Percentiles rank a stretch among this genome's conserved stretches.
Conservation (phyloP, 176 grass and related monocot species). For the Melocanna baccifera region DNA sequence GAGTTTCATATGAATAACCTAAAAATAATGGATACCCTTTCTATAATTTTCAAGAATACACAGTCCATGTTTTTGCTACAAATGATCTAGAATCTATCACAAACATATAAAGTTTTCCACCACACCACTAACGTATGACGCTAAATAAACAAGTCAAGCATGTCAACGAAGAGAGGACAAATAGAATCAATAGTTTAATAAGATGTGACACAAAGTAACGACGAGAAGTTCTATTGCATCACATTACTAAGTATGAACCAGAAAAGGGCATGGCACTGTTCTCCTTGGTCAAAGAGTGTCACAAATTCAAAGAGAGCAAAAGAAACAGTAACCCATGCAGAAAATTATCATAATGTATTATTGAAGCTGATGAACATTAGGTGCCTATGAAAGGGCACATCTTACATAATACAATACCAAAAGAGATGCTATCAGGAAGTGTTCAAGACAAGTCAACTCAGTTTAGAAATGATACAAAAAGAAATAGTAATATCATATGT, state of each 20-base stretch:
- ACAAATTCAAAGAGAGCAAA: not conserved
- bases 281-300: not conserved
- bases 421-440: not conserved
- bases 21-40: not conserved
- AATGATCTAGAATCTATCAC: not conserved
- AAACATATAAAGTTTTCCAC: not conserved
- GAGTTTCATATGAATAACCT: not conserved
- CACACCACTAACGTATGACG: not conserved
- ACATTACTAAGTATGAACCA: not conserved
- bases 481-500: not conserved
- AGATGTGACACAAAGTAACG: not conserved
- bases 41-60: not conserved
- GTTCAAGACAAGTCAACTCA: not conserved
- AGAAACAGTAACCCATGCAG: not conserved
- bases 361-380: not conserved
- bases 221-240: not conserved
- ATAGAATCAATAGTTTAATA: not conserved
- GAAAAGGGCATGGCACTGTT: not conserved
- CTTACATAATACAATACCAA: not conserved
- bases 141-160: not conserved
- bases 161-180: not conserved
- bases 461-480: slow-evolving; percentile 1
- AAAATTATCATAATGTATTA: not conserved
- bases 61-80: not conserved
- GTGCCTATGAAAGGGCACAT: not conserved